phyloP scores from a whole-genome alignment of 192 early-diverging fungal genomes.

The Podochytrium sp. region DNA sequence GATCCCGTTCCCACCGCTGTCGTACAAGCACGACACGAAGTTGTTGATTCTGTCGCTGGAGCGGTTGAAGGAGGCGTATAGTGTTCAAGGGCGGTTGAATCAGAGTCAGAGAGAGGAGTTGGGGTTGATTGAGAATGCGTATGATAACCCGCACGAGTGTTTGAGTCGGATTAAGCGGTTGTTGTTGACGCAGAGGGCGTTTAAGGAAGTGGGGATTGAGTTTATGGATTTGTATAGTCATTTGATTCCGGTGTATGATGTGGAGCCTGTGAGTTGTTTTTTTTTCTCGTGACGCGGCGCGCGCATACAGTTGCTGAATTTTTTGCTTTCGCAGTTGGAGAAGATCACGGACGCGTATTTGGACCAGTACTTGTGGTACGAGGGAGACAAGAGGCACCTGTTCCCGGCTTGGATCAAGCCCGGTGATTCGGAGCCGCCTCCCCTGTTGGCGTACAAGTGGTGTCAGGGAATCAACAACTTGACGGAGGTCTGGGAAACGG shows the following conservation, averaged over 20 bases:
- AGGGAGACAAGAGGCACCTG: constrained; percentile 94
- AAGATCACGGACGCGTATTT: constrained; percentile 99
- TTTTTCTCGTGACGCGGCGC: background rate
- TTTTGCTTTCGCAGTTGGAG: constrained; percentile 63
- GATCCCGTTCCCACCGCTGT: constrained; percentile 98
- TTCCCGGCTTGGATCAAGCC: constrained; percentile 99
- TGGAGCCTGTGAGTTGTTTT: constrained; percentile 71
- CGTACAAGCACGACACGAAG: constrained; percentile 99
- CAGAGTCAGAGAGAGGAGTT: constrained; percentile 96
- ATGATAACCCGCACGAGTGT: constrained; percentile 88
- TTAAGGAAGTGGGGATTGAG: constrained; percentile 99
- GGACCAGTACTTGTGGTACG: constrained; percentile 99
- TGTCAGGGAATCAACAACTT: constrained; percentile 99
- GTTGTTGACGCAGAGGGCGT: constrained; percentile 94
- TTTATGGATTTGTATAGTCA: constrained; percentile 99
- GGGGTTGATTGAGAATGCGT: constrained; percentile 97
- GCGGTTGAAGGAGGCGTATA: constrained; percentile 92
- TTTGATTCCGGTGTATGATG: constrained; percentile 95
- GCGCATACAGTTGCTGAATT: background rate
- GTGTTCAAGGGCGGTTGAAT: constrained; percentile 93
- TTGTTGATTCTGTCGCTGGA: constrained; percentile 94
- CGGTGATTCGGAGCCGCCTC: constrained; percentile 93
- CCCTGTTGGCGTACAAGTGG: constrained; percentile 96
- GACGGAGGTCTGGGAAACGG: constrained; percentile 91
- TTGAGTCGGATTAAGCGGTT: constrained; percentile 92